These are phyloP conservation scores for Backusella liffmaniae DNA, from an alignment of 192 early-diverging fungal species.

Conservation along the genomic window DNA sequence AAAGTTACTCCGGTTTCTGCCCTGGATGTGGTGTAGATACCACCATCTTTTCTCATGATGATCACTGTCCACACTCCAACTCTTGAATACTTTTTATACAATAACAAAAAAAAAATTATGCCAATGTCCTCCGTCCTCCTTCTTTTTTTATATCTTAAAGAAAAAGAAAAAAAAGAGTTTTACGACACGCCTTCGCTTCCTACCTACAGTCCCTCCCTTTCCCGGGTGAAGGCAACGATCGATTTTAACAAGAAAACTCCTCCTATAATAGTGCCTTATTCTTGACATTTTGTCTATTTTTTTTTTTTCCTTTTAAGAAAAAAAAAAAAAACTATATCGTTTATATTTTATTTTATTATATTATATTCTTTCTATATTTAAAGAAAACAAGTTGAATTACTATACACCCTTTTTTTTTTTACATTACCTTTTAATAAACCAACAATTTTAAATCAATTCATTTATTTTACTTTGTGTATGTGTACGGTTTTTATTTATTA, in stretches of 20 bases:
- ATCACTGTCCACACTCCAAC: slow-evolving; percentile 9
- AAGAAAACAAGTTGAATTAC: not conserved
- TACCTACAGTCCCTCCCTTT: too few relatives aligned
- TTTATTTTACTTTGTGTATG: not conserved
- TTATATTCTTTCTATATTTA: not conserved
- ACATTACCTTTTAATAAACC: not conserved
- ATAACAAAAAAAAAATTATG: not conserved
- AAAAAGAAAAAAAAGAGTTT: not conserved
- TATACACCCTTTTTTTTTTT: not conserved
- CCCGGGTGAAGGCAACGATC: too few relatives aligned
- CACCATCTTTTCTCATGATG: slow-evolving; percentile 16
- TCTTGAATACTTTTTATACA: not conserved
- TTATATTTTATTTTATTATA: not conserved
- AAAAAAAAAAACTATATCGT: not conserved
- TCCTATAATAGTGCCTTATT: too few relatives aligned
- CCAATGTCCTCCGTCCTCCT: not conserved
- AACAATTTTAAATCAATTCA: not conserved
- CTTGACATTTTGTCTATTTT: too few relatives aligned
- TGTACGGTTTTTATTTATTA: not conserved
- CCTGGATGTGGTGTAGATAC: slow-evolving; percentile 13
- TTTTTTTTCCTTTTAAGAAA: too few relatives aligned
- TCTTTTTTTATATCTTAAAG: not conserved
- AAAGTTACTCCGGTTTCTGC: not conserved
- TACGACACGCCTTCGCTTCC: not conserved
- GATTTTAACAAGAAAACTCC: too few relatives aligned